Percentiles rank a stretch among this genome's conserved stretches.
These are phyloP conservation scores for Hypomontagnella submonticulosa DNA, from an alignment of 495 filamentous ascomycete genomes.

Conservation along the genomic window DNA sequence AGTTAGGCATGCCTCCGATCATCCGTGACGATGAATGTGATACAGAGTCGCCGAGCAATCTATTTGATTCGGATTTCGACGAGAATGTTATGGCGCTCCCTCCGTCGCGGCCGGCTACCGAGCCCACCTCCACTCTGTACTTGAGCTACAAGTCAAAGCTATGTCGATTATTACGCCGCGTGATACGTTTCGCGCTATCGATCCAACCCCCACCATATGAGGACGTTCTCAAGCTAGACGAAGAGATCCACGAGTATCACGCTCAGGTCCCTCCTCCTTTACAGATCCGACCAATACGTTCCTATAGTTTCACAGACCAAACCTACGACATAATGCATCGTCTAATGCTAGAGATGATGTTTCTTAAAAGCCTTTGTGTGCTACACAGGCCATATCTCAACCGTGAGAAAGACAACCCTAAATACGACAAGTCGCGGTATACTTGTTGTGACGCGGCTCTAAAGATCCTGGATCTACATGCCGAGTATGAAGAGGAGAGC, in stretches of 20 bases:
- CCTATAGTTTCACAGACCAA: slow-evolving; percentile 49
- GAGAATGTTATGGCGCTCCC: slow-evolving; percentile 54
- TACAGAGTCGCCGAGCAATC: slow-evolving; percentile 56
- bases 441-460: slow-evolving; percentile 56
- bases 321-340: slow-evolving; percentile 52
- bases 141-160: slow-evolving; percentile 55
- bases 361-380: slow-evolving; percentile 54
- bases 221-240: slow-evolving; percentile 49
- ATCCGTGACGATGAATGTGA: slow-evolving; percentile 58
- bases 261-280: slow-evolving; percentile 45
- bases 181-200: slow-evolving; percentile 51
- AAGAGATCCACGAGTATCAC: slow-evolving; percentile 50
- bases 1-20: slow-evolving; percentile 61
- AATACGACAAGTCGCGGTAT: slow-evolving; percentile 47
- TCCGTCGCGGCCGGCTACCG: slow-evolving; percentile 52
- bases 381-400: slow-evolving; percentile 57
- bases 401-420: slow-evolving; percentile 43
- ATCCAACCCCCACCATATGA: slow-evolving; percentile 48
- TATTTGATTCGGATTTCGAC: slow-evolving; percentile 60
- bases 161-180: slow-evolving; percentile 51
- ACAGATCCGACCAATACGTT: slow-evolving; percentile 47
- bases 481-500: slow-evolving; percentile 52
- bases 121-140: slow-evolving; percentile 58
- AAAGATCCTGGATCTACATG: slow-evolving; percentile 51
- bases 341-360: slow-evolving; percentile 52